Base-by-base conservation (phyloP, 2,329 filamentous ascomycete genomes). In the Parascedosporium putredinis region DNA sequence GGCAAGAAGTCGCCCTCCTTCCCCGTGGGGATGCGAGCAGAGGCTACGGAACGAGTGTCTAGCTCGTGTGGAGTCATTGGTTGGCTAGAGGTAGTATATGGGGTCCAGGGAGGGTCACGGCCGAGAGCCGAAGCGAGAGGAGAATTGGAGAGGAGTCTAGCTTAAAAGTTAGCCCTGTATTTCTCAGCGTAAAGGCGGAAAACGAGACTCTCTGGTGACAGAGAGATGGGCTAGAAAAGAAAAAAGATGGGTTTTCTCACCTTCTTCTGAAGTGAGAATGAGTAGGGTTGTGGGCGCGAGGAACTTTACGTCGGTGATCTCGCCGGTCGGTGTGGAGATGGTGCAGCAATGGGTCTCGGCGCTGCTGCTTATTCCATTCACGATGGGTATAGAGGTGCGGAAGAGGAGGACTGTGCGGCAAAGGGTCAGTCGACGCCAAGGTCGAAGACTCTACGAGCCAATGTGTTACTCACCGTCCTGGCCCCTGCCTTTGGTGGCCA, bases 251-350 rank as follows among this genome's bases (percentile, higher is more conserved):
- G 22, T 9, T 9, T 5, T 18, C 47, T 14, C 9, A 50, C 47
- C 40, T 45, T 44, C 25, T 22, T 42, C 16, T 7, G 12, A 45
- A 10, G 76, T 64, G 2, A 89, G 71, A 1, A 86, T 56, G 49
- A 88, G 69, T 2, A 89, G 61, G 0, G 67, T 71, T 10, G 72
- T 64, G 50, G 84, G 78, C 56, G 84, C 73, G 40, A 86, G 72
- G 58, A 89, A 88, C 59, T 83, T 82, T 12, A 84, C 62, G 59
- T 88, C 83, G 18, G 79, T 62, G 14, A 83, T 64, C n/a, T 62
- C 65, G 9, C 65, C 66, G 5, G 65, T 58, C 1, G 62, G 66
- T 2, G 79, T 62, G 27, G 63, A 62, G 7, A 80, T 54, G 22
- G 62, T 59, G 31, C 69, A 68, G 3, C 64, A 62, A n/a, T 62